Evolutionary conservation across 805 yeast species (phyloP).

Genomic region (Wickerhamiella kurtzmanii): DNA sequence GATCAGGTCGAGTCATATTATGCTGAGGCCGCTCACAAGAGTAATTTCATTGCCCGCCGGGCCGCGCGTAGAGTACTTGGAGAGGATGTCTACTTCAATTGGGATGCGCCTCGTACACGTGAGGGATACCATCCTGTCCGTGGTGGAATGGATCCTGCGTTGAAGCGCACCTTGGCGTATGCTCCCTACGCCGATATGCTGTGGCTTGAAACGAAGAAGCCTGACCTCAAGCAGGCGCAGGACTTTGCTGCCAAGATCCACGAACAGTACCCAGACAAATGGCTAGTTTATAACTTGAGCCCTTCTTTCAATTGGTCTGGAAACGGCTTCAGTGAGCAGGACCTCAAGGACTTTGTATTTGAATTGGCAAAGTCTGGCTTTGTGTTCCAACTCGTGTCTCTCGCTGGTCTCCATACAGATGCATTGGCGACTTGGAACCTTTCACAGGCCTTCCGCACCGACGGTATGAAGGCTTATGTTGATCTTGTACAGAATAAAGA

Average conservation of each 20-base stretch:
- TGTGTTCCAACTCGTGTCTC: slow-evolving; percentile 44
- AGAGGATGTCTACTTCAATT: slow-evolving; percentile 33
- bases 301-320: slow-evolving; percentile 51
- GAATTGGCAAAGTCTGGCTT: slow-evolving; percentile 45
- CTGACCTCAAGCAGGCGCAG: slow-evolving; percentile 39
- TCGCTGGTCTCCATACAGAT: slow-evolving; percentile 46
- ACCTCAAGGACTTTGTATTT: slow-evolving; percentile 37
- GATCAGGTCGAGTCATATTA: slow-evolving; percentile 23
- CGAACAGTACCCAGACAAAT: slow-evolving; percentile 35
- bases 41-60: slow-evolving; percentile 21
- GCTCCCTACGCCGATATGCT: slow-evolving; percentile 48
- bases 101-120: slow-evolving; percentile 47
- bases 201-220: slow-evolving; percentile 52
- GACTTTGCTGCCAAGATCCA: slow-evolving; percentile 36
- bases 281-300: slow-evolving; percentile 46
- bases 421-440: slow-evolving; percentile 41
- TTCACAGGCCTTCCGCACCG: slow-evolving; percentile 34
- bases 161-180: slow-evolving; percentile 39
- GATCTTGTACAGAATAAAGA: slow-evolving; percentile 38
- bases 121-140: slow-evolving; percentile 43
- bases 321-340: slow-evolving; percentile 38
- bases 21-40: slow-evolving; percentile 21
- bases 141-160: slow-evolving; percentile 40
- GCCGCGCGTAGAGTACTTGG: slow-evolving; percentile 23
- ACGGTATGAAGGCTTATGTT: slow-evolving; percentile 51